Evolutionary conservation across 179 eudicot genomes (phyloP), one percentile per base, ranked within the genome.

Genomic region (Silene vulgaris): DNA sequence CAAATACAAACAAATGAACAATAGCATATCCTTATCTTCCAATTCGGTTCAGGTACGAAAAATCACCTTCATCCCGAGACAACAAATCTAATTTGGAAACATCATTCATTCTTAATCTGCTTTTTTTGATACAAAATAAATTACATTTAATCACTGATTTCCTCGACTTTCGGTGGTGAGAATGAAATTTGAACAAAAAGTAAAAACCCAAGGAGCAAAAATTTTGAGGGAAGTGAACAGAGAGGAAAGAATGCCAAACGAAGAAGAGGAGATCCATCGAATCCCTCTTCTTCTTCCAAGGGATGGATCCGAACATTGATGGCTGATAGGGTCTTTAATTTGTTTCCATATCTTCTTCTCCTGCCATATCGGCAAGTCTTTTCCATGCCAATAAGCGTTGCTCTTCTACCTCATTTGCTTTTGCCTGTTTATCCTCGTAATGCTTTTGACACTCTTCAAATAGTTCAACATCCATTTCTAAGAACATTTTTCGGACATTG

Each of bases 401-500:
- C 60, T 85, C 87, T 77, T 85, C 86, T 64, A 84, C 72, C 60
- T 86, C 85, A 63, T 71, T 74, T 0, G 87, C 85, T 65, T 67
- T 74, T 28, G 89, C 79, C 69, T 52, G 81, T 78, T 80, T 88
- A 69, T 86, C 88, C 73, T 77, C 85, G 45, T 85, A 80, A 57
- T 85, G 85, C 78, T 73, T 85, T 70, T 86, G 84, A 56, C 89
- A 85, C 69, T 86, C 87, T 71, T 86, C 91, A 62, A 86, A 88
- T 11, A 88, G 80, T 30, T 85, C 88, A 19, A 72, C 82, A n/a
- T 88, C 91, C 89, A 86, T 86, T 45, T 86, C 91, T 71, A 82
- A 72, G 72, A 88, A 88, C 89, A 88, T 83, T 79, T 85, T 88
- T 30, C 85, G 79, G 45, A 88, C 91, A 56, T 88, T 88, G 26